Conservation (phyloP, 202 grass and related monocot species). For the Dendrocalamus latiflorus region DNA sequence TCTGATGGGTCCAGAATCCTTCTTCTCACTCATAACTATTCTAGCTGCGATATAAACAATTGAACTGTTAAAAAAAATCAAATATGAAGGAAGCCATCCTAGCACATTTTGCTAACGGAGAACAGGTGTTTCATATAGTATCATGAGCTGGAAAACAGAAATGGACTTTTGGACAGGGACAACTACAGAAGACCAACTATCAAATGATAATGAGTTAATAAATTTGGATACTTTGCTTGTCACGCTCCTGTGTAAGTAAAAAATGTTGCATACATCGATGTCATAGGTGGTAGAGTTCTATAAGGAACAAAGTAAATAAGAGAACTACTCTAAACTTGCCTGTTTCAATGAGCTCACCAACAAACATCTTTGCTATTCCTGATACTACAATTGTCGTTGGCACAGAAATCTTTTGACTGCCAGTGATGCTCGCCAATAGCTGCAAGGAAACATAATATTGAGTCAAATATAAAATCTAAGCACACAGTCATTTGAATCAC, state of each 20-base stretch:
- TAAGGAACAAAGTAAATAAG: slow-evolving; percentile 15
- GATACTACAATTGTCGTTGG: slow-evolving; percentile 90
- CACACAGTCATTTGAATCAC: neutral
- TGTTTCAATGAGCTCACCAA: slow-evolving; percentile 96
- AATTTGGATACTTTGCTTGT: neutral
- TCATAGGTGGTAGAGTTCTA: neutral
- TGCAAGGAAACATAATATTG: slow-evolving; percentile 25
- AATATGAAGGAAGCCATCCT: neutral
- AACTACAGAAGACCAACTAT: neutral
- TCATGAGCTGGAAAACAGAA: neutral
- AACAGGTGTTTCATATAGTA: neutral
- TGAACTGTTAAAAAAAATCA: neutral
- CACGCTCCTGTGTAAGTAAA: neutral
- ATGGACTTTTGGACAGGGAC: neutral
- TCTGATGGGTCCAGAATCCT: slow-evolving; percentile 82
- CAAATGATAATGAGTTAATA: neutral
- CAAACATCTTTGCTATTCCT: slow-evolving; percentile 97
- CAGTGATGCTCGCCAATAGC: slow-evolving; percentile 80
- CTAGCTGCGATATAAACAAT: slow-evolving; percentile 49
- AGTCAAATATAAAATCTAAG: neutral
- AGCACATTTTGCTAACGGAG: neutral
- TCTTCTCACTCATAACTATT: slow-evolving; percentile 75
- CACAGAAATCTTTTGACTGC: slow-evolving; percentile 92
- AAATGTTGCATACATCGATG: neutral
- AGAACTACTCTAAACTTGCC: slow-evolving; percentile 46